phyloP scores from a whole-genome alignment of 164 flowering plant species.

The Amborella trichopoda region DNA sequence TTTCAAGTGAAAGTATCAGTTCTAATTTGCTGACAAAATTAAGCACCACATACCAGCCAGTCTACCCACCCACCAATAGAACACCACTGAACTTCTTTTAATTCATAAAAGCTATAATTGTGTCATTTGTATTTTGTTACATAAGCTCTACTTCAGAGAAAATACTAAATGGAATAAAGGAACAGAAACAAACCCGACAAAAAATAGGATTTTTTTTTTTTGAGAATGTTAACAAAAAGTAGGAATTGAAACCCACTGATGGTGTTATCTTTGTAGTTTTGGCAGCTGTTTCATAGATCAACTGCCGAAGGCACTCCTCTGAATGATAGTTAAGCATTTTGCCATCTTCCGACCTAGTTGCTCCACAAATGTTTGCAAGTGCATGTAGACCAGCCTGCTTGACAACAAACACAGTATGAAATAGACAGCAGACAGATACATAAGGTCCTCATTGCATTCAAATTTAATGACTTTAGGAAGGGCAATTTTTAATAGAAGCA shows the following conservation, averaged over 20 bases:
- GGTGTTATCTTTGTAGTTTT: conserved; percentile 71
- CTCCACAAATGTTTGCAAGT: conserved; percentile 75
- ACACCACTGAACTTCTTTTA: not conserved
- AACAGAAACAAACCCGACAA: not conserved
- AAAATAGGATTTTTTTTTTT: not conserved
- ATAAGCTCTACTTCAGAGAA: not conserved
- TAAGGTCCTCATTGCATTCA: too few species aligned
- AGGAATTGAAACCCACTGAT: conserved; percentile 38
- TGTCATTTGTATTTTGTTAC: not conserved
- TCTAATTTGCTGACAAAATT: too few species aligned
- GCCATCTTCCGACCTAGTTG: conserved; percentile 28
- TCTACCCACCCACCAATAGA: too few species aligned
- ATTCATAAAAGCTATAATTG: not conserved
- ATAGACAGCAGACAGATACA: too few species aligned
- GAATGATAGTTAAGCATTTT: conserved; percentile 31
- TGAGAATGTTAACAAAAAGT: not conserved
- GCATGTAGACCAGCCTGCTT: conserved; percentile 87
- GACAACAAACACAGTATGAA: too few species aligned
- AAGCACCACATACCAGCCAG: too few species aligned
- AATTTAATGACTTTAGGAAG: too few species aligned
- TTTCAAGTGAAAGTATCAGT: too few species aligned
- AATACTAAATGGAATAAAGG: not conserved
- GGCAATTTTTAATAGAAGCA: too few species aligned
- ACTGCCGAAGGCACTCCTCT: conserved; percentile 53
- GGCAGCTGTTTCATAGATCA: conserved; percentile 66